Conservation (phyloP, 2,329 filamentous ascomycete genomes). For the Colletotrichum sidae region DNA sequence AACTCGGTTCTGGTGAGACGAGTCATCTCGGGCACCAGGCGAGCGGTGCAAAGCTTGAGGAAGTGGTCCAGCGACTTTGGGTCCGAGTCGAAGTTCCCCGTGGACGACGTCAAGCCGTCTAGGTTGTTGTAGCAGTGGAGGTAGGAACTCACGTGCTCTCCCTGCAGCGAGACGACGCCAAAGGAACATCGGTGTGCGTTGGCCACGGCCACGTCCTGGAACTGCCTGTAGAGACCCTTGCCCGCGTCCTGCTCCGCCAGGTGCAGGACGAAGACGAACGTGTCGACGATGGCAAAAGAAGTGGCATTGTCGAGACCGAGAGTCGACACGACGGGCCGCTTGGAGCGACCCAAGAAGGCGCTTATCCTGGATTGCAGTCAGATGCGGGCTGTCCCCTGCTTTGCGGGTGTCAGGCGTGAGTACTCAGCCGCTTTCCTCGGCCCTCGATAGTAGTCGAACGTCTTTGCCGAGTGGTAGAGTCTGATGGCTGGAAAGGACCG, state of each 20-base stretch:
- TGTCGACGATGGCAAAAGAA: constrained; percentile 52
- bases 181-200: constrained; percentile 57
- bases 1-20: constrained; percentile 55
- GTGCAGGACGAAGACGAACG: constrained; percentile 55
- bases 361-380: constrained; percentile 8
- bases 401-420: constrained; percentile 39
- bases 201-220: constrained; percentile 47
- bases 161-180: constrained; percentile 42
- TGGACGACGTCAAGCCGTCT: constrained; percentile 48
- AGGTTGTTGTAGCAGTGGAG: constrained; percentile 55
- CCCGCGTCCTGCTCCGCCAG: constrained; percentile 45
- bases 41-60: constrained; percentile 50
- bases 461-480: constrained; percentile 50
- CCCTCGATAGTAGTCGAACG: constrained; percentile 55
- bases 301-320: constrained; percentile 22
- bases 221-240: constrained; percentile 44
- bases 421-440: constrained; percentile 52
- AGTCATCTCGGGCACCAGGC: constrained; percentile 57
- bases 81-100: constrained; percentile 46
- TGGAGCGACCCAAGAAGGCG: constrained; percentile 19
- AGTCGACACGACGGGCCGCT: constrained; percentile 40
- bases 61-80: constrained; percentile 50
- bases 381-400: neutral
- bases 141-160: constrained; percentile 33
- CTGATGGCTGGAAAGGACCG: constrained; percentile 60